Evolutionary conservation across 2,329 filamentous ascomycete genomes (phyloP).

Genomic region (Colletotrichum gigasporum): DNA sequence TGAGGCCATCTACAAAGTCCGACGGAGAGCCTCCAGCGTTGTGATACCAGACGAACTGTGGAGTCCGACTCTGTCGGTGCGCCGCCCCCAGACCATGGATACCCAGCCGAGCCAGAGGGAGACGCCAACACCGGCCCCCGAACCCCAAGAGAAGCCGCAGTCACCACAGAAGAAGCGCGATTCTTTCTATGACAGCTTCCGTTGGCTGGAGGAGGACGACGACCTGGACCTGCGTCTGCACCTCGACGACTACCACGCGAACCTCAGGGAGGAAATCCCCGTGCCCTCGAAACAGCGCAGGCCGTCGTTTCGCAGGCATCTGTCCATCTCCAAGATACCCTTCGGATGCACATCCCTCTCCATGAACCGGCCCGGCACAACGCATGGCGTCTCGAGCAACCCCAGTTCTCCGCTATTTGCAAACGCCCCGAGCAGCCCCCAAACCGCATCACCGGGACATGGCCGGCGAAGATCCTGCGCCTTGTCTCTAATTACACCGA

Average conservation of each 20-base stretch:
- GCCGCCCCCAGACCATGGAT: constrained; percentile 41
- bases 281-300: constrained; percentile 55
- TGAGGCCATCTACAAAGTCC: constrained; percentile 63
- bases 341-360: constrained; percentile 66
- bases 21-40: constrained; percentile 48
- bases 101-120: constrained; percentile 29
- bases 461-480: constrained; percentile 62
- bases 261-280: constrained; percentile 62
- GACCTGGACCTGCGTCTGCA: constrained; percentile 74
- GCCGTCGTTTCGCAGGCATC: constrained; percentile 73
- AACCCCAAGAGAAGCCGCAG: constrained; percentile 17
- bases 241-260: constrained; percentile 76
- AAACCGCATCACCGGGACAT: constrained; percentile 42
- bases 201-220: constrained; percentile 79
- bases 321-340: constrained; percentile 76
- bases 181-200: constrained; percentile 73
- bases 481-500: constrained; percentile 63
- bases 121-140: constrained; percentile 25
- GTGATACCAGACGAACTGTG: constrained; percentile 42
- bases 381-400: constrained; percentile 44
- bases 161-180: constrained; percentile 49
- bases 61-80: constrained; percentile 41
- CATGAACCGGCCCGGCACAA: constrained; percentile 56
- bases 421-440: constrained; percentile 32
- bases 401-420: constrained; percentile 36